phyloP scores from a whole-genome alignment of 2,329 filamentous ascomycete genomes.

The Canariomyces notabilis region DNA sequence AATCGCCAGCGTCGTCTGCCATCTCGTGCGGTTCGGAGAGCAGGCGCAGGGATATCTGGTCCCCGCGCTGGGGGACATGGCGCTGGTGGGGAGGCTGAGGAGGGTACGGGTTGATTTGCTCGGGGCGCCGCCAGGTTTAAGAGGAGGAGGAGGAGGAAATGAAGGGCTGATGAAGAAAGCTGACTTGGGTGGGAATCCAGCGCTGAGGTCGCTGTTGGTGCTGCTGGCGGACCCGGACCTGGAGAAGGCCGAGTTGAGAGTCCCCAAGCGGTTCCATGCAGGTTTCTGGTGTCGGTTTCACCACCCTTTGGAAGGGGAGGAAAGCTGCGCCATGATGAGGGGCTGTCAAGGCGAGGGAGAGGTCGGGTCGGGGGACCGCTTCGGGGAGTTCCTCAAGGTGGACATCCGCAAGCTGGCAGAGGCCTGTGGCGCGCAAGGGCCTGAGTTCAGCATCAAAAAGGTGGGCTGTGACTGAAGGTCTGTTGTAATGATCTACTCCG shows the following conservation, averaged over 20 bases:
- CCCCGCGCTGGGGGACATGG: conserved; percentile 26
- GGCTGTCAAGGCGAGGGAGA: conserved; percentile 18
- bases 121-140: neutral
- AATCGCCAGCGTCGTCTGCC: conserved; percentile 2
- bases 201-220: conserved; percentile 33
- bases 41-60: conserved; percentile 10
- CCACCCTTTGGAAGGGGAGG: conserved; percentile 12
- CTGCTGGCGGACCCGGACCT: conserved; percentile 44
- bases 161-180: neutral
- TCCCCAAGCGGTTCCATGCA: conserved; percentile 33
- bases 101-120: conserved; percentile 23
- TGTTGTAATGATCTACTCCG: neutral
- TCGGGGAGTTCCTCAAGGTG: conserved; percentile 19
- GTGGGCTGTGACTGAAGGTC: conserved; percentile 1
- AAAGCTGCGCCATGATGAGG: neutral
- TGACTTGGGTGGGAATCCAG: neutral
- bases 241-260: conserved; percentile 34
- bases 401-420: conserved; percentile 26
- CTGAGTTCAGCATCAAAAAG: conserved; percentile 16
- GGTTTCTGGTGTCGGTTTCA: conserved; percentile 41
- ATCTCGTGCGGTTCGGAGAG: conserved; percentile 4
- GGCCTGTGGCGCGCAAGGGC: conserved; percentile 12
- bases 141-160: neutral
- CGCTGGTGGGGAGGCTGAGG: conserved; percentile 24
- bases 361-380: conserved; percentile 11